Percentiles rank a stretch among this genome's conserved stretches.
Evolutionary conservation across 2,329 filamentous ascomycete genomes (phyloP).

Genomic region (Aspergillus tubingensis): DNA sequence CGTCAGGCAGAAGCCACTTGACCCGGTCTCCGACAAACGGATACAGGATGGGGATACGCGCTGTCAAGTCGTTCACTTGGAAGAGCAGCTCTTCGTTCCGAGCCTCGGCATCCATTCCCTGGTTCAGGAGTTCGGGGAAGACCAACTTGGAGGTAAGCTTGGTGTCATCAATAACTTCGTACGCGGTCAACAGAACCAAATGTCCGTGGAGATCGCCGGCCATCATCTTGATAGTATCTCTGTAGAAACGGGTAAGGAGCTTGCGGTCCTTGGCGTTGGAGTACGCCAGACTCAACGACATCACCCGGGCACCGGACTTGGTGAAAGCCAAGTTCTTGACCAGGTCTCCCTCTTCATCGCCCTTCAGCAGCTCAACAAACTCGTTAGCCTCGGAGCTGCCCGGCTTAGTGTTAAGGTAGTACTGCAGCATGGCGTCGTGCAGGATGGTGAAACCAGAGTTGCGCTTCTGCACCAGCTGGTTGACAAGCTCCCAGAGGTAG

Average conservation of each 20-base stretch:
- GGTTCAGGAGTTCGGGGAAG: constrained; percentile 80
- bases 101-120: constrained; percentile 50
- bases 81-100: constrained; percentile 48
- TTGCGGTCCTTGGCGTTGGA: constrained; percentile 92
- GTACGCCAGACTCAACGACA: constrained; percentile 78
- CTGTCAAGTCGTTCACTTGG: constrained; percentile 49
- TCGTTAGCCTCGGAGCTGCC: constrained; percentile 81
- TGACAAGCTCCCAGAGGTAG: constrained; percentile 82
- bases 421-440: constrained; percentile 97
- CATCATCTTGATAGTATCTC: constrained; percentile 84
- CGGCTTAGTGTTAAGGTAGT: constrained; percentile 76
- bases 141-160: constrained; percentile 83
- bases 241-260: constrained; percentile 82
- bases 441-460: constrained; percentile 96
- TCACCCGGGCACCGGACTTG: constrained; percentile 78
- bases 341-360: constrained; percentile 85
- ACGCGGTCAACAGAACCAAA: constrained; percentile 77
- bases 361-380: constrained; percentile 87
- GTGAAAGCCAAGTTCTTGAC: constrained; percentile 97
- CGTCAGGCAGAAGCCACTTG: constrained; percentile 64
- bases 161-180: constrained; percentile 93
- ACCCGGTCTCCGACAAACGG: constrained; percentile 67
- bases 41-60: constrained; percentile 71
- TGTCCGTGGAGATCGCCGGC: constrained; percentile 78
- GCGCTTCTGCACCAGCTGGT: constrained; percentile 92